A percentile compares a stretch with the other conserved stretches of the same genome.
phyloP scores from a whole-genome alignment of 345 rosid species.

The Eucalyptus caleyi region DNA sequence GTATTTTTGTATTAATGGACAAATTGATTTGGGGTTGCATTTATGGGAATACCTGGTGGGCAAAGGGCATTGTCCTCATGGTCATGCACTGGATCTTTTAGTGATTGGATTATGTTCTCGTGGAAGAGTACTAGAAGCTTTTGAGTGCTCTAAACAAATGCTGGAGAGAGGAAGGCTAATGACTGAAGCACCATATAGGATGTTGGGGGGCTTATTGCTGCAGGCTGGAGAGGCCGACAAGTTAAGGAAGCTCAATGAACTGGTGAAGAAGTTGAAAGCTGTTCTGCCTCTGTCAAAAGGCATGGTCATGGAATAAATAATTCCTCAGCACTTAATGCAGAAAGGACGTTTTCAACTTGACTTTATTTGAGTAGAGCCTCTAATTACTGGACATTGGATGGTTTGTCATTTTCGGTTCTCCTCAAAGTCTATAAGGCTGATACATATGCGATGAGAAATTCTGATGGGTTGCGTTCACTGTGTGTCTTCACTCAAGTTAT shows the following conservation, averaged over 20 bases:
- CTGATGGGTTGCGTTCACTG: neutral
- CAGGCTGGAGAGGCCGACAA: conserved; percentile 25
- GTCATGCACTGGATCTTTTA: no score
- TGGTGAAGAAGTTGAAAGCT: conserved; percentile 32
- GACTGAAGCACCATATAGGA: conserved; percentile 34
- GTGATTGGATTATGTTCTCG: no score
- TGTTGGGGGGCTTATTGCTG: conserved; percentile 35
- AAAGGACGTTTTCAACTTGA: neutral
- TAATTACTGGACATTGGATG: neutral
- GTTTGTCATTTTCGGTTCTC: neutral
- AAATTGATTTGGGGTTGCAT: conserved; percentile 42
- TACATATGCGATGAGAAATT: neutral
- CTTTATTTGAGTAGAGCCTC: neutral
- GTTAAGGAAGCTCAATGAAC: conserved; percentile 34
- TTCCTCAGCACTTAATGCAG: neutral
- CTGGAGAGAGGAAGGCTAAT: conserved; percentile 64
- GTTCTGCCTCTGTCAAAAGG: conserved; percentile 40
- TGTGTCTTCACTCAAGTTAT: neutral
- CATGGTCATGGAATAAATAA: neutral
- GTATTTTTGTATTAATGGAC: conserved; percentile 41
- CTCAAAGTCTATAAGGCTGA: neutral
- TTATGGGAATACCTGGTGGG: neutral
- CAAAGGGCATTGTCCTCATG: no score
- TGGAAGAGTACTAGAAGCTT: no score
- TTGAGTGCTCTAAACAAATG: conserved; percentile 46